Base-by-base conservation (phyloP, 228 moss, liverwort and hornwort species). In the Sphagnum magellanicum region DNA sequence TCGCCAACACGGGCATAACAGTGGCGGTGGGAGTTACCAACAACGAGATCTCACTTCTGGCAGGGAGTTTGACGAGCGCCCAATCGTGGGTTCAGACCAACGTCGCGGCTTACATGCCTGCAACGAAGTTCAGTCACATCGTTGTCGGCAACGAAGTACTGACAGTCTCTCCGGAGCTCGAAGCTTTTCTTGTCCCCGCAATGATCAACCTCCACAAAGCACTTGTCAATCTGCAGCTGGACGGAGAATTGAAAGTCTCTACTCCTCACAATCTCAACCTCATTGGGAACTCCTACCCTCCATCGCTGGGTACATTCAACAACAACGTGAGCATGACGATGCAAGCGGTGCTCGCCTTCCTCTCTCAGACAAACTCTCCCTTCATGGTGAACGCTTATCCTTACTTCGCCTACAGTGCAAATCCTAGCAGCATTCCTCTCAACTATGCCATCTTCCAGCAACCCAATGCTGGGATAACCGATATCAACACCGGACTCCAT, bases 321-420 rank as follows among this genome's bases (percentile, higher is more conserved):
- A 70, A 67, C 4, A 10, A 62, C 10, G 68, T 73, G 64, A 17
- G 68, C 11, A 6, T 0, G 8, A 73, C 55, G 6, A 65, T 90
- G n/a, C 53, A 66, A 11, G 84, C 84, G 10, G 16, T 90, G 67
- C 70, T 90, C 53, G 16, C 59, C 16, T 90, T 86, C 69, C 81
- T 87, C 4, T 70, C 78, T 11, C 77, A 83, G 61, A 90, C 84
- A 0, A 53, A 70, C 8, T 75, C 80, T 10, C 80, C 86, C 6
- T 70, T 90, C 72, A 81, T 85, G 78, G 73, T 81, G 74, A 85
- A 85, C 16, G 65, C 76, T 10, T 85, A 85, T 59, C 85, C 85
- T 2, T 85, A 78, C 67, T 85, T 85, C 74, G 68, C 81, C 12
- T 79, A 74, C 78, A 63, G 73, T 4, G 81, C 74, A 6, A 7